Evolutionary conservation across 23 red algal genomes (phyloP).

Genomic region (Gracilaria vermiculophylla): DNA sequence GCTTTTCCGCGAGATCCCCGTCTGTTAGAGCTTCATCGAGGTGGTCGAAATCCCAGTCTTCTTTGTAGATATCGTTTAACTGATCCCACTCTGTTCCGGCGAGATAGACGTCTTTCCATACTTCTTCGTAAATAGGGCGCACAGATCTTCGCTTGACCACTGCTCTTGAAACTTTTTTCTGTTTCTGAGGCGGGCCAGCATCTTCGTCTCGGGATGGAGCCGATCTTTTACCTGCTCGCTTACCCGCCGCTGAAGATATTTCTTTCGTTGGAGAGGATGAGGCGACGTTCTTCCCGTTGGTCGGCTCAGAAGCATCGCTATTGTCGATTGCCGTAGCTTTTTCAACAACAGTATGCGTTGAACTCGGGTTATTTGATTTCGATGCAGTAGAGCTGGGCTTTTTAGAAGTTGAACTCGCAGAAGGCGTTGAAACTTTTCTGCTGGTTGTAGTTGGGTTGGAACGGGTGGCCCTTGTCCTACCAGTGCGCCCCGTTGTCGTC

Average conservation of each 20-base stretch:
- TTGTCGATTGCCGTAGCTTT: neutral
- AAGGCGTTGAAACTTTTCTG: neutral
- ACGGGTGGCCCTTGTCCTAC: constrained; percentile 1
- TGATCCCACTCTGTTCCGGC: constrained; percentile 98
- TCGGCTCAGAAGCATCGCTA: neutral
- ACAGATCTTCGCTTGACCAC: neutral
- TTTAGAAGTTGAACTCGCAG: neutral
- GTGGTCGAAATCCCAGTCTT: constrained; percentile 96
- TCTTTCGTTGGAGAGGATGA: neutral
- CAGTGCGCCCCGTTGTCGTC: neutral
- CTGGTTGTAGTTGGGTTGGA: neutral
- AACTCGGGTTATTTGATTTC: neutral
- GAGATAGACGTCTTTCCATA: constrained; percentile 87
- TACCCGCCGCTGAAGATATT: neutral
- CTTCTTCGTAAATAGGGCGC: constrained; percentile 51
- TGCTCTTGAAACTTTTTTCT: neutral
- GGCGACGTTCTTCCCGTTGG: neutral
- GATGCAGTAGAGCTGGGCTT: neutral
- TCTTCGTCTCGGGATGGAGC: neutral
- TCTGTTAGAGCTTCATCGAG: constrained; percentile 82
- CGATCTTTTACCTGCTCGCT: neutral
- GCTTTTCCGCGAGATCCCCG: constrained; percentile 37
- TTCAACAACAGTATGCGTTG: neutral
- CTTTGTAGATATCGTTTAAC: constrained; percentile 70
- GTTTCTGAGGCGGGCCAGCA: neutral